phyloP scores from a whole-genome alignment of 768 basidiomycete species.

The Tylopilus vinaceipallidus region DNA sequence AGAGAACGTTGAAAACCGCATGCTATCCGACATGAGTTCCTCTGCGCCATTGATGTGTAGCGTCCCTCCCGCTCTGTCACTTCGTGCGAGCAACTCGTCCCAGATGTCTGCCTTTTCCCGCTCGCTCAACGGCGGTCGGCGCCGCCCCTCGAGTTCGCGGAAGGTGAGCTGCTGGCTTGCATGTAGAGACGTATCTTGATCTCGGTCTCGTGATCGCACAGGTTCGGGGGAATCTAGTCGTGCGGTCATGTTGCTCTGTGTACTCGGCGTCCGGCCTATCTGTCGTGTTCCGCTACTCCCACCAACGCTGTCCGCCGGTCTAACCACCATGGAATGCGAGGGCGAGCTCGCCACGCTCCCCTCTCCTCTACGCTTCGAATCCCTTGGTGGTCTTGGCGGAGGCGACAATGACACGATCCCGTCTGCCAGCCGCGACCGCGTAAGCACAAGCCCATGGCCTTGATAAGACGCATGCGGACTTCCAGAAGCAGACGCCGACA shows the following conservation, averaged over 20 bases:
- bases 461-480: slow-evolving; percentile 43
- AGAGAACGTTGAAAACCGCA: slow-evolving; percentile 37
- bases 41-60: slow-evolving; percentile 45
- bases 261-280: slow-evolving; percentile 24
- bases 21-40: slow-evolving; percentile 43
- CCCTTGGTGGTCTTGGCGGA: slow-evolving; percentile 24
- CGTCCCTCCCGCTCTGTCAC: slow-evolving; percentile 72
- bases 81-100: slow-evolving; percentile 65
- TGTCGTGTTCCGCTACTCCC: slow-evolving; percentile 3
- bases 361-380: slow-evolving; percentile 11
- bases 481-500: slow-evolving; percentile 24
- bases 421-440: slow-evolving; percentile 13
- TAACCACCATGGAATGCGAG: slow-evolving; percentile 6
- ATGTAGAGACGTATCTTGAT: slow-evolving; percentile 11
- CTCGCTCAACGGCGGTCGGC: slow-evolving; percentile 49
- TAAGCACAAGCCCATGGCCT: background rate
- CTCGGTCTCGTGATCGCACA: slow-evolving; percentile 4
- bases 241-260: slow-evolving; percentile 33
- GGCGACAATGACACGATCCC: slow-evolving; percentile 28
- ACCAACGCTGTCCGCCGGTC: background rate
- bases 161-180: slow-evolving; percentile 41
- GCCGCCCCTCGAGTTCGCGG: slow-evolving; percentile 42
- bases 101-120: slow-evolving; percentile 71
- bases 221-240: slow-evolving; percentile 10
- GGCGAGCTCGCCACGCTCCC: slow-evolving; percentile 7